phyloP scores from a whole-genome alignment of 2,329 filamentous ascomycete species.

The Drechmeria coniospora region DNA sequence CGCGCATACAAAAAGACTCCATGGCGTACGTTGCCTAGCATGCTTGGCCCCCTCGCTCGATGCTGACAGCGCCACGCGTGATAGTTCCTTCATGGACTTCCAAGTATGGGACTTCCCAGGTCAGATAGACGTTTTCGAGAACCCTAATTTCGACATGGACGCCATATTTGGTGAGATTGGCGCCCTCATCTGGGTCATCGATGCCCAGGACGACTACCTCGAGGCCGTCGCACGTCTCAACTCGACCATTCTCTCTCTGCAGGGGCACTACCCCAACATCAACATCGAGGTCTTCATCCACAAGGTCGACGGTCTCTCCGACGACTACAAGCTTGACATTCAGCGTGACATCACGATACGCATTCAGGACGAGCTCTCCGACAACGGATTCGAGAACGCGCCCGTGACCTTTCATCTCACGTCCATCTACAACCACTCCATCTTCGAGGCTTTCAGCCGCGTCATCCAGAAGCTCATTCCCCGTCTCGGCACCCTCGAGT shows the following conservation, averaged over 20 bases:
- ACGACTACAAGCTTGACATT: conserved; percentile 92
- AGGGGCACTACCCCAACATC: conserved; percentile 79
- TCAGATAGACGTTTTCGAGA: conserved; percentile 78
- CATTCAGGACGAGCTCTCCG: conserved; percentile 89
- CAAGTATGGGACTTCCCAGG: conserved; percentile 97
- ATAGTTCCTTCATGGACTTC: conserved; percentile 95
- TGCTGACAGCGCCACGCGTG: conserved; percentile 2
- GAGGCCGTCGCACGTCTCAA: conserved; percentile 81
- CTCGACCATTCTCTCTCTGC: conserved; percentile 74
- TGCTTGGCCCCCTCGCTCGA: not conserved
- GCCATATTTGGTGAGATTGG: conserved; percentile 90
- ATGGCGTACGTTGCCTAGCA: conserved; percentile 56
- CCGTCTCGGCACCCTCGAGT: conserved; percentile 80
- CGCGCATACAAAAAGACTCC: conserved; percentile 82
- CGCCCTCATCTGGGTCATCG: conserved; percentile 94
- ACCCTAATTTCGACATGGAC: conserved; percentile 78
- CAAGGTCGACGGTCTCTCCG: conserved; percentile 94
- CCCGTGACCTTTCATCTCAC: conserved; percentile 92
- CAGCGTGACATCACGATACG: conserved; percentile 93
- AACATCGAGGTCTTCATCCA: conserved; percentile 98
- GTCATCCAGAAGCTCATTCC: conserved; percentile 97
- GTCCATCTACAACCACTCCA: conserved; percentile 95
- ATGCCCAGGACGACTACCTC: conserved; percentile 94
- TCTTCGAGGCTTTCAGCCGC: conserved; percentile 96
- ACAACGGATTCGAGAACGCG: conserved; percentile 84